Base-by-base conservation (phyloP, 2,329 filamentous ascomycete genomes). In the Neurospora sp. region DNA sequence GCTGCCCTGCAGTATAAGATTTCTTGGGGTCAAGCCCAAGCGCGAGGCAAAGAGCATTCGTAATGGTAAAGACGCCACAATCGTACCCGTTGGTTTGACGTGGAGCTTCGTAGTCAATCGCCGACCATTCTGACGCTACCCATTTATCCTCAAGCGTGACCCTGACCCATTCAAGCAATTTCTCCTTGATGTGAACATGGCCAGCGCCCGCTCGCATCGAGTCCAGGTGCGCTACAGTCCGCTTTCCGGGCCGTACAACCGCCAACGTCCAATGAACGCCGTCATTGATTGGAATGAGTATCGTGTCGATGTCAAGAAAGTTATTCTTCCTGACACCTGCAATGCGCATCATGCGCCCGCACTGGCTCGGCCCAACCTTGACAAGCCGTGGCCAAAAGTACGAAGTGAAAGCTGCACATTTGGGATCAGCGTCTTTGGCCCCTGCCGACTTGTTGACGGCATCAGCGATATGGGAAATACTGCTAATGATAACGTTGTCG, bases 21-120 rank as follows among this genome's bases (percentile, higher is more conserved):
- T 81, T 79, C n/a, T 79, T 77, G 2, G 86, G 85, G 71, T 83
- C 83, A 19, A 88, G 73, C 1, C 86, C 86, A 39, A 88, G 76
- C 0, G 85, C 82, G 41, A 88, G 75, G 69, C 88, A 91, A 66
- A 92, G 85, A 17, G 87, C 89, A 75, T 94, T 95, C 19, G 91
- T 87, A 73, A 92, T 88, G 15, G 89, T 87, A 77, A 92, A 92
- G 3, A 93, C 87, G n/a, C 92, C 92, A 74, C 92, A 94, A 77
- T 94, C 92, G 76, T 86, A 88, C 1, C 85, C 85, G 75, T 94
- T 94, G 36, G 80, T 82, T 77, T 94, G 91, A 2, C 73, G 75
- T 0, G 87, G 84, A 41, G 86, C 86, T 17, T 79, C 78, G 65
- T 84, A 82, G n/a, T 79, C 77, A 8, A 85, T 80, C 1, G 83